phyloP scores from a whole-genome alignment of 305 asterid genomes.

The Fraxinus albicans region DNA sequence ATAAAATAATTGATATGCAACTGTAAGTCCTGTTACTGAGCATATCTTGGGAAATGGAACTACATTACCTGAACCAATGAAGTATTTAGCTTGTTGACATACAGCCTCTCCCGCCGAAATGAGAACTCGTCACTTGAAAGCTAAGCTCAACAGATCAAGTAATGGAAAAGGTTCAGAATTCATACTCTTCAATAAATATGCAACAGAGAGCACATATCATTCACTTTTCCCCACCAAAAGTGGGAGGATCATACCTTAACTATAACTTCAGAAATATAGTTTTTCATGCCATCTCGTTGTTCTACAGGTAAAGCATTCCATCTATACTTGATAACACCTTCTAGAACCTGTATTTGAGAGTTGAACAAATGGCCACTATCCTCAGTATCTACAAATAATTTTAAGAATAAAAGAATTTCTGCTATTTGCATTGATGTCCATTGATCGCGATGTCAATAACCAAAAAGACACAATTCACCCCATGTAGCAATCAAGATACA shows the following conservation, averaged over 20 bases:
- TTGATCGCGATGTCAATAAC: not conserved
- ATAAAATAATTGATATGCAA: slow-evolving; percentile 7
- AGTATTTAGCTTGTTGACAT: slow-evolving; percentile 81
- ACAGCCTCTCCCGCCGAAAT: slow-evolving; percentile 86
- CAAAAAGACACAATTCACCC: not conserved
- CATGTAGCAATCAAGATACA: not conserved
- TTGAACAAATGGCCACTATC: slow-evolving; percentile 14
- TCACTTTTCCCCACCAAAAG: not conserved
- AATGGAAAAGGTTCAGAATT: slow-evolving; percentile 19
- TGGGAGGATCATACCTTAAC: slow-evolving; percentile 63
- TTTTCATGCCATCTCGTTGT: slow-evolving; percentile 99
- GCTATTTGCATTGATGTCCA: not conserved
- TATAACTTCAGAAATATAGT: slow-evolving; percentile 95
- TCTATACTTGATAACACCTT: slow-evolving; percentile 95
- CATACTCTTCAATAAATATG: not conserved
- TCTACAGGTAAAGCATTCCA: slow-evolving; percentile 97
- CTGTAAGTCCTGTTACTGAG: not conserved
- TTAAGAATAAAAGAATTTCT: not conserved
- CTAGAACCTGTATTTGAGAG: slow-evolving; percentile 70
- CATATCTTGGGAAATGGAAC: slow-evolving; percentile 2
- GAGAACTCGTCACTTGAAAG: slow-evolving; percentile 90
- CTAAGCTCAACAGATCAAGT: slow-evolving; percentile 33
- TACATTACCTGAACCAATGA: slow-evolving; percentile 86
- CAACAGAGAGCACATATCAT: not conserved
- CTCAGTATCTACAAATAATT: slow-evolving; percentile 23